Percentiles rank a stretch among this genome's conserved stretches.
Evolutionary conservation across 371 early-diverging fungal genomes (phyloP).

Genomic region (Mucor racemosus): DNA sequence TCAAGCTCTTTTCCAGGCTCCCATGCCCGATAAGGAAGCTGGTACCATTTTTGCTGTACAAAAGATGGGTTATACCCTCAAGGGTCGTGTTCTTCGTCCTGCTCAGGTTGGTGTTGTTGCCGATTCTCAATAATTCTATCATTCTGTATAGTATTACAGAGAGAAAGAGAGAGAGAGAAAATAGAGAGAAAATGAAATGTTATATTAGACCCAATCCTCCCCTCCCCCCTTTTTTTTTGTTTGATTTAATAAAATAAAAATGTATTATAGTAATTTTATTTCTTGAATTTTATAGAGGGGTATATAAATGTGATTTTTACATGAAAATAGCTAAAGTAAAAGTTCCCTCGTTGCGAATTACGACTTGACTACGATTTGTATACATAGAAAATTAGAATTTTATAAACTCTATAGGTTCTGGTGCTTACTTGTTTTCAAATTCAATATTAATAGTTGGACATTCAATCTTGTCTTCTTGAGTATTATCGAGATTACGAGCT

Average conservation of each 20-base stretch:
- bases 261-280: slow-evolving; percentile 2
- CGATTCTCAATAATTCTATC: slow-evolving; percentile 32
- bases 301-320: slow-evolving; percentile 17
- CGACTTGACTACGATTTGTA: slow-evolving; percentile 34
- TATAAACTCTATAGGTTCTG: background rate
- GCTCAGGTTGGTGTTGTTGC: slow-evolving; percentile 97
- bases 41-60: slow-evolving; percentile 87
- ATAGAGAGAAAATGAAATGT: background rate
- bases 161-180: no score
- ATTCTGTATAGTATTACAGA: background rate
- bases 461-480: slow-evolving; percentile 43
- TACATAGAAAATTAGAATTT: background rate
- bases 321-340: slow-evolving; percentile 54
- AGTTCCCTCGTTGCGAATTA: slow-evolving; percentile 48
- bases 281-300: background rate
- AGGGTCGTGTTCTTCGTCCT: slow-evolving; percentile 92
- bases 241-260: background rate
- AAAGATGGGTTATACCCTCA: slow-evolving; percentile 91
- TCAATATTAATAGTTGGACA: slow-evolving; percentile 50
- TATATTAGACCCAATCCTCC: background rate
- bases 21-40: slow-evolving; percentile 85
- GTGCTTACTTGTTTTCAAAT: slow-evolving; percentile 45
- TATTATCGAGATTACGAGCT: slow-evolving; percentile 32
- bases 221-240: background rate
- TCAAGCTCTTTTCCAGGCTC: slow-evolving; percentile 94